These are phyloP conservation scores for Diaporthe nobilis DNA, from an alignment of 2,329 filamentous ascomycete species.

Conservation along the genomic window DNA sequence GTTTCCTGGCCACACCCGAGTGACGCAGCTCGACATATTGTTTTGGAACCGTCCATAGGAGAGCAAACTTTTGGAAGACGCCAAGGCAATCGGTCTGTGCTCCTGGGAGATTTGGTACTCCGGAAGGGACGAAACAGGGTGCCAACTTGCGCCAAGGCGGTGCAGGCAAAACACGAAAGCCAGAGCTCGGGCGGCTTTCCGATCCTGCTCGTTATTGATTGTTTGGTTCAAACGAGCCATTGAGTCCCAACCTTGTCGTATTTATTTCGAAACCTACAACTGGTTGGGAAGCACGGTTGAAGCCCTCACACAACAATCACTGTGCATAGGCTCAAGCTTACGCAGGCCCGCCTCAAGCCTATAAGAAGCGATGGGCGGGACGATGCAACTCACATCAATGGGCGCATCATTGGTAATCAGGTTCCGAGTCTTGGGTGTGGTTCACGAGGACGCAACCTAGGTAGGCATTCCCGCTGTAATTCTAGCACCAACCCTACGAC, in stretches of 20 bases:
- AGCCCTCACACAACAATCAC: neutral
- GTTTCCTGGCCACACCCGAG: neutral
- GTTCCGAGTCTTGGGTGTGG: no score
- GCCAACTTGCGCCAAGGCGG: neutral
- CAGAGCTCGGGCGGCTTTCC: neutral
- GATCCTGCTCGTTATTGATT: neutral
- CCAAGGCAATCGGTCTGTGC: neutral
- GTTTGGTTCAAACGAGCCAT: neutral
- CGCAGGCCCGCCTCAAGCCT: neutral
- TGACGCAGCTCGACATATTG: neutral
- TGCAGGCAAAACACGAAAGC: neutral
- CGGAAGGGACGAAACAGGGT: neutral
- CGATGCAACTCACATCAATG: no score
- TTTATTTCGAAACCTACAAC: neutral
- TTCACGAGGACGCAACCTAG: no score
- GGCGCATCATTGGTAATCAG: no score
- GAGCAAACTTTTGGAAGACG: neutral
- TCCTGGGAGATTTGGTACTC: slow-evolving; percentile 1
- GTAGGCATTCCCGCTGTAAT: no score
- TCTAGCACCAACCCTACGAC: no score
- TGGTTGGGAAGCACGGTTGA: neutral
- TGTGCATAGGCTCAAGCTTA: neutral
- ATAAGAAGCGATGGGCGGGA: no score
- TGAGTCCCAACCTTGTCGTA: neutral
- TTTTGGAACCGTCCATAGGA: no score